These are phyloP conservation scores for Wickerhamiella musiphila DNA, from an alignment of 805 yeast genomes.

Conservation along the genomic window DNA sequence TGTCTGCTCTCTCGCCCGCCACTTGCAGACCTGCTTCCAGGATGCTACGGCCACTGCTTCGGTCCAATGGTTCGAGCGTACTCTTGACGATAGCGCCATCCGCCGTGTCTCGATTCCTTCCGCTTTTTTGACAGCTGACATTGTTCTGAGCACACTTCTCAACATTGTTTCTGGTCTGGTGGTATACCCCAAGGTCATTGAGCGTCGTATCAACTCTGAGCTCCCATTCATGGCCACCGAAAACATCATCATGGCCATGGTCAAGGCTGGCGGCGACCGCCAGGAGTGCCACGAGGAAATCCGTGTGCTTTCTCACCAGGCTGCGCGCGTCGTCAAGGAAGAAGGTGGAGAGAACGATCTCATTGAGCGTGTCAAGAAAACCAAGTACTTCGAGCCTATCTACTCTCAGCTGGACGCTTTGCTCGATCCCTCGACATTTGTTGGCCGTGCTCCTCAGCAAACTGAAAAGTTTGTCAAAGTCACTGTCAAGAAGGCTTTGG, in stretches of 20 bases:
- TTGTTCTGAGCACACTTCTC: constrained; percentile 68
- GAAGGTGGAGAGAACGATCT: constrained; percentile 97
- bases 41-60: constrained; percentile 95
- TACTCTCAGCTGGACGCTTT: constrained; percentile 66
- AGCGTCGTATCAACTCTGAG: constrained; percentile 85
- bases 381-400: constrained; percentile 73
- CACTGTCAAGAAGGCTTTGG: constrained; percentile 72
- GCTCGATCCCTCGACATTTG: constrained; percentile 84
- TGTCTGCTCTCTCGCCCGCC: constrained; percentile 96
- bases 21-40: constrained; percentile 73
- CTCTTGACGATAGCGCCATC: constrained; percentile 94
- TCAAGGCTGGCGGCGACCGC: constrained; percentile 91
- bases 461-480: constrained; percentile 77
- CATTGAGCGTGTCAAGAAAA: constrained; percentile 67
- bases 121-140: constrained; percentile 92
- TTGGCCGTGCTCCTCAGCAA: constrained; percentile 97
- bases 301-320: constrained; percentile 92
- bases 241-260: constrained; percentile 99
- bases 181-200: constrained; percentile 96
- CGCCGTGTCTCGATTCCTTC: constrained; percentile 94
- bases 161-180: constrained; percentile 92
- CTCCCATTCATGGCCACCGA: constrained; percentile 99
- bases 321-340: constrained; percentile 91
- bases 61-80: constrained; percentile 99
- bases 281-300: constrained; percentile 97